A percentile compares a stretch with the other conserved stretches of the same genome.
phyloP scores from a whole-genome alignment of 768 basidiomycete species.

The Suillus hirtellus region DNA sequence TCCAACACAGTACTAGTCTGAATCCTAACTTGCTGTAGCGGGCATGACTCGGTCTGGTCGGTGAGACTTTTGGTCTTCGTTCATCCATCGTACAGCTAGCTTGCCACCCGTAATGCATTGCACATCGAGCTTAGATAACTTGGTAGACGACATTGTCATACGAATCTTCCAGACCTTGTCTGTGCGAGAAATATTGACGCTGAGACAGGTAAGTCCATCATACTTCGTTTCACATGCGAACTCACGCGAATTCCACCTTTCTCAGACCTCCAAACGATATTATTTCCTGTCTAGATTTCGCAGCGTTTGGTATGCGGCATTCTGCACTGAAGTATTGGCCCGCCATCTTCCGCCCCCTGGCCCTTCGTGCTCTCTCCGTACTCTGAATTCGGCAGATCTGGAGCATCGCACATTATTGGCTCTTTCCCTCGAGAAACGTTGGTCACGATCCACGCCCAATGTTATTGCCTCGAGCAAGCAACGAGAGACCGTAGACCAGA shows the following conservation, averaged over 20 bases:
- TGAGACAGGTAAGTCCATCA: conserved; percentile 24
- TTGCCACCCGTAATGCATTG: background rate
- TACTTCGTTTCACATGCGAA: background rate
- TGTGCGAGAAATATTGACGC: conserved; percentile 19
- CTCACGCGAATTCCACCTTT: background rate
- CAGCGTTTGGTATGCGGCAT: conserved; percentile 25
- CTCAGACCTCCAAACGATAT: conserved; percentile 30
- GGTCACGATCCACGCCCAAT: conserved; percentile 22
- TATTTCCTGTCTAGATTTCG: conserved; percentile 27
- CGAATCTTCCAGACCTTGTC: conserved; percentile 20
- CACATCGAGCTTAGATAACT: conserved; percentile 21
- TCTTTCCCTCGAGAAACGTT: conserved; percentile 23
- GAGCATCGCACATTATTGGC: conserved; percentile 31
- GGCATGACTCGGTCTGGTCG: background rate
- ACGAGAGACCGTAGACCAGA: conserved; percentile 24
- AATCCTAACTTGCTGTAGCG: background rate
- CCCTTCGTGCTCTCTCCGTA: conserved; percentile 9
- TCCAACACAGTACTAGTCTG: background rate
- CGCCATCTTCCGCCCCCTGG: conserved; percentile 25
- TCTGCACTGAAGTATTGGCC: conserved; percentile 25
- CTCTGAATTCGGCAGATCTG: conserved; percentile 24
- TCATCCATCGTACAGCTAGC: background rate
- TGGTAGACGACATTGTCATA: conserved; percentile 30
- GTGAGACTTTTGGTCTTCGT: too few species aligned
- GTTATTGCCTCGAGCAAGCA: conserved; percentile 15